Base-by-base conservation (phyloP, 2,329 filamentous ascomycete species). In the Bipolaris cookei region DNA sequence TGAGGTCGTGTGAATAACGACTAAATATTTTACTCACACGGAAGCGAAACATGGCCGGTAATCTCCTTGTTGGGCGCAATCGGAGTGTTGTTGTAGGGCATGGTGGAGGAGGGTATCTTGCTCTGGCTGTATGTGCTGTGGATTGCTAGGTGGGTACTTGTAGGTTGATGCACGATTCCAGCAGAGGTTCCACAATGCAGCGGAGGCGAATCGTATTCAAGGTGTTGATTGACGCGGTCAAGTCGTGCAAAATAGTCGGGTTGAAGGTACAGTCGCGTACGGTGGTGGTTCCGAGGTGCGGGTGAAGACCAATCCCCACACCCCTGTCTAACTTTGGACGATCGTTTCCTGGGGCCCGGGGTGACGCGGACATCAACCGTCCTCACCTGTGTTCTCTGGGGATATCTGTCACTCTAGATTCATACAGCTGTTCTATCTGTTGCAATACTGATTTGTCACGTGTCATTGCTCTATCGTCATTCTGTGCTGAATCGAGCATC, bases 21-120 rank as follows among this genome's bases (percentile, higher is more conserved):
- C 4, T 21, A 37, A 16, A 25, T 6, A 13, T 34, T 10, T 20
- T 35, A 82, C 90, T 78, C 82, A 97, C 94, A 82, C 7, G 94
- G 94, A 30, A 98, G 85, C 65, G 91, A 89, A 20, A 90, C 90
- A 64, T 92, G 88, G 65, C 94, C 94, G 2, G 90, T 96, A 43
- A 91, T 86, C 78, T 96, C 92, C 74, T 91, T 88, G 13, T 89
- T 82, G 37, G 90, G 90, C 64, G 89, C 86, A 54, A 95, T 95
- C 16, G 91, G 89, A 3, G 88, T 88, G 65, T 91, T 94, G 79
- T 97, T 97, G 81, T 95, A 93, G 23, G 93, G 90, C 93, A 98
- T 73, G 69, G 46, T 45, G 34, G 47, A 32, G 28, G 59, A 43
- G 43, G 28, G 10, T 30, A 50, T 38, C n/a, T 14, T n/a, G 43